Evolutionary conservation across 129 eudicot genomes (phyloP).

Genomic region (Flaveria robusta): DNA sequence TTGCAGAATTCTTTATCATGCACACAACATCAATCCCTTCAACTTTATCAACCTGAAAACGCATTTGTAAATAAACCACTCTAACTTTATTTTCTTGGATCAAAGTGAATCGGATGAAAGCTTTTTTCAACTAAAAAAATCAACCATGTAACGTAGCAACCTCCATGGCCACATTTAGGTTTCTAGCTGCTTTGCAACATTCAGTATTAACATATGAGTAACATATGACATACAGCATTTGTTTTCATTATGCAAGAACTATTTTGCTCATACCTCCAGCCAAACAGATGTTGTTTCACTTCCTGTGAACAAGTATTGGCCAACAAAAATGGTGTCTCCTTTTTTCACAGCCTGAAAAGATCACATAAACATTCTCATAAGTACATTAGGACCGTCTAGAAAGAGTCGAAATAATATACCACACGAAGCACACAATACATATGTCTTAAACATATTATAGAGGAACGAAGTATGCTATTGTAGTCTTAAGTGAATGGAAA

Average conservation of each 20-base stretch:
- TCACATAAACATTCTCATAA: slow-evolving; percentile 24
- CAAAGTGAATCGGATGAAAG: neutral
- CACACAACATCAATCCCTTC: slow-evolving; percentile 74
- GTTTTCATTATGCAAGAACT: neutral
- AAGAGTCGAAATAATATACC: neutral
- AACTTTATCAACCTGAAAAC: slow-evolving; percentile 61
- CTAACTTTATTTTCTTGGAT: slow-evolving; percentile 11
- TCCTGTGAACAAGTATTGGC: slow-evolving; percentile 91
- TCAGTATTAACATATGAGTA: neutral
- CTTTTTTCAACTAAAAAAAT: neutral
- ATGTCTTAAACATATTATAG: neutral
- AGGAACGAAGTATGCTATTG: neutral
- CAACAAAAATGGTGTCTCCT: slow-evolving; percentile 92
- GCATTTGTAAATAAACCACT: slow-evolving; percentile 25
- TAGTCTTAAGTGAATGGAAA: neutral
- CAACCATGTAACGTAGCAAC: neutral
- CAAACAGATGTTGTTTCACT: slow-evolving; percentile 97
- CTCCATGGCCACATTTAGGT: slow-evolving; percentile 6
- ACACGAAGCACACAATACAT: neutral
- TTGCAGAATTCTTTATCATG: slow-evolving; percentile 80
- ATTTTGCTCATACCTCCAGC: slow-evolving; percentile 68
- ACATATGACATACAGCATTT: neutral
- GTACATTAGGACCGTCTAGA: neutral
- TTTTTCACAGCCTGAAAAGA: slow-evolving; percentile 75
- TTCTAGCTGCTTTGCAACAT: slow-evolving; percentile 4